Base-by-base conservation (phyloP, 345 rosid genomes). In the Citropsis articulata region DNA sequence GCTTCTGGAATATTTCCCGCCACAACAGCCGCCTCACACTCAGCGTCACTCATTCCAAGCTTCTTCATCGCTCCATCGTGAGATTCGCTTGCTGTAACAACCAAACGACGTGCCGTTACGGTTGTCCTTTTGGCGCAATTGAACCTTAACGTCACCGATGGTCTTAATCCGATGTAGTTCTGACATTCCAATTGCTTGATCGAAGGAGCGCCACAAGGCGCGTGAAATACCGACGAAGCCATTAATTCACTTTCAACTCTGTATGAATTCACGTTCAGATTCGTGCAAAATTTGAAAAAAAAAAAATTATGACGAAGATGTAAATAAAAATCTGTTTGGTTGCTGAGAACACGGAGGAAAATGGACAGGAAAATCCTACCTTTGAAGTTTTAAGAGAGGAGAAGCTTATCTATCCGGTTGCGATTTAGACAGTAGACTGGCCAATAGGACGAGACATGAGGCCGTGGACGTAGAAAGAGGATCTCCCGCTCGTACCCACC, bases 11-110 rank as follows among this genome's bases (percentile, higher is more conserved):
- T 90, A 60, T 87, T 90, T 21, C 99, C 99, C 2, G 91, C 92
- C 45, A 87, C 95, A 79, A 95, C 95, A 4, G 90, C 94, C 22
- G 97, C 97, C 82, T 95, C 99, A 9, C 93, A 93, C 73, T 95
- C 95, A 18, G 93, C 99, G 57, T 90, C 93, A 31, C 77, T 91
- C 80, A 79, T 79, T 24, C 93, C 92, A 31, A 87, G 56, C 85
- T 90, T 89, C 81, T 86, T 86, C 5, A 80, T 77, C 4, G 82
- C 81, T 59, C 87, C 90, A 73, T 82, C 80, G 16, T 9, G 80
- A 30, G 76, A 78, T 66, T 89, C 86, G 63, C 89, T 71, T 9
- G 94, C 92, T 69, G 80, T 89, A 31, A 85, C 73, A 59, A 56
- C 2, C 36, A 57, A 57, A 70, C 73, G 50, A 72, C 53, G 75